These are phyloP conservation scores for Pythium brachiatum DNA, from an alignment of 352 stramenopile species.

Conservation along the genomic window DNA sequence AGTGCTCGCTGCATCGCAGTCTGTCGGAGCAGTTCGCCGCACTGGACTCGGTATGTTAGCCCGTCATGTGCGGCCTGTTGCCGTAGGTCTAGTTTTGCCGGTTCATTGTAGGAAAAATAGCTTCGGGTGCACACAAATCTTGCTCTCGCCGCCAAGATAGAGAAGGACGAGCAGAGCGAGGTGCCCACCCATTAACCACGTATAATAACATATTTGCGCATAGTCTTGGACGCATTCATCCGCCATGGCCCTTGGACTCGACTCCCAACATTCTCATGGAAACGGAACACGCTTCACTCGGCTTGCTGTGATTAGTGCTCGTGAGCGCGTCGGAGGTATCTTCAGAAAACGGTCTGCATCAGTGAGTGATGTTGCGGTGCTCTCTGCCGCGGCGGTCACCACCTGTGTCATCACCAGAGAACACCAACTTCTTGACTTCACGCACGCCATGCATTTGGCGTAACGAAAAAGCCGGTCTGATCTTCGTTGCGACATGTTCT, in stretches of 20 bases:
- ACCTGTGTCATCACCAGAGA: no score
- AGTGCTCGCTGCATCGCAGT: slow-evolving; percentile 75
- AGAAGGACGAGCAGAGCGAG: background rate
- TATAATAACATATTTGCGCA: background rate
- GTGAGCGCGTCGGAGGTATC: no score
- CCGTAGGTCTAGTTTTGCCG: background rate
- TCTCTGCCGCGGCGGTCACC: no score
- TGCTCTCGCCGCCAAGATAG: background rate
- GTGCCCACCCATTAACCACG: background rate
- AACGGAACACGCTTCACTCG: no score
- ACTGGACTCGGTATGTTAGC: slow-evolving; percentile 76
- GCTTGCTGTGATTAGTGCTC: no score
- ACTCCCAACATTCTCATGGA: no score
- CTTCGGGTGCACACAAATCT: background rate
- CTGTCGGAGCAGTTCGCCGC: slow-evolving; percentile 73
- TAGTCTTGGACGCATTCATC: no score
- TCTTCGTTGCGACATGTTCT: background rate
- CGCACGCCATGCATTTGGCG: background rate
- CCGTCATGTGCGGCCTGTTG: background rate
- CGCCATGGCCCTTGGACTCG: no score
- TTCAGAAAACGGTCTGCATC: no score
- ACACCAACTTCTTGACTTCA: background rate
- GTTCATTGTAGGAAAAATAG: slow-evolving; percentile 3
- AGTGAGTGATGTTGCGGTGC: background rate
- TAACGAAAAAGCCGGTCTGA: background rate